Percentiles rank a stretch among this genome's conserved stretches.
Conservation (phyloP, 2,329 filamentous ascomycete genomes). For the Gaeumannomyces tritici region DNA sequence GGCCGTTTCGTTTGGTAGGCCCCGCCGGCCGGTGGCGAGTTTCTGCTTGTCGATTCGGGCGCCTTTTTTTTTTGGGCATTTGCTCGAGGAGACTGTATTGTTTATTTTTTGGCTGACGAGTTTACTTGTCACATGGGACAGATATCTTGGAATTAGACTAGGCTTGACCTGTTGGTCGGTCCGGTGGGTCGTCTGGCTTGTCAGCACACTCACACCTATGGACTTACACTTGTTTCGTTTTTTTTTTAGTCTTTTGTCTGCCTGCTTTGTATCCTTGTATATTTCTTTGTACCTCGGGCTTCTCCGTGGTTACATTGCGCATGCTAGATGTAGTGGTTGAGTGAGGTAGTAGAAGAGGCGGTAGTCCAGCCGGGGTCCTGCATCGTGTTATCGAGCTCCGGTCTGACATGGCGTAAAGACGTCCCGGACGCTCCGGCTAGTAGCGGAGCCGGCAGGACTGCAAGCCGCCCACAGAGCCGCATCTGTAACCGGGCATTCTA, state of each 20-base stretch:
- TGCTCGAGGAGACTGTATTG: neutral
- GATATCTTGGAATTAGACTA: neutral
- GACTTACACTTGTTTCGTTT: neutral
- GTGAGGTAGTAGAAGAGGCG: too few relatives aligned
- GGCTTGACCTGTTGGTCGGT: neutral
- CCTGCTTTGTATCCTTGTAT: neutral
- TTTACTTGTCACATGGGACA: neutral
- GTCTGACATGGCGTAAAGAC: neutral
- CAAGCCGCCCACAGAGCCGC: too few relatives aligned
- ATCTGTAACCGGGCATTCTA: too few relatives aligned
- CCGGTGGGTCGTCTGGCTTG: neutral
- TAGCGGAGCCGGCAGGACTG: too few relatives aligned
- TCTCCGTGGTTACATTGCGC: neutral
- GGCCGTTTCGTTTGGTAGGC: neutral
- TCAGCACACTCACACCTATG: neutral
- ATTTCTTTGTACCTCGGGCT: neutral
- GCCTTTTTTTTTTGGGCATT: neutral
- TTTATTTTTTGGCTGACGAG: too few relatives aligned
- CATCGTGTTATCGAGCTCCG: neutral
- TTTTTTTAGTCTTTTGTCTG: neutral
- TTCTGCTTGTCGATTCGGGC: neutral
- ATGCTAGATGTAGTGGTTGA: neutral
- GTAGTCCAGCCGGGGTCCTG: too few relatives aligned
- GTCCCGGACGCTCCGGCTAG: neutral
- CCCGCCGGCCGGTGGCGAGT: neutral